A percentile compares a stretch with the other conserved stretches of the same genome.
Evolutionary conservation across 371 early-diverging fungal genomes (phyloP).

Genomic region (Lichtheimia hyalospora): DNA sequence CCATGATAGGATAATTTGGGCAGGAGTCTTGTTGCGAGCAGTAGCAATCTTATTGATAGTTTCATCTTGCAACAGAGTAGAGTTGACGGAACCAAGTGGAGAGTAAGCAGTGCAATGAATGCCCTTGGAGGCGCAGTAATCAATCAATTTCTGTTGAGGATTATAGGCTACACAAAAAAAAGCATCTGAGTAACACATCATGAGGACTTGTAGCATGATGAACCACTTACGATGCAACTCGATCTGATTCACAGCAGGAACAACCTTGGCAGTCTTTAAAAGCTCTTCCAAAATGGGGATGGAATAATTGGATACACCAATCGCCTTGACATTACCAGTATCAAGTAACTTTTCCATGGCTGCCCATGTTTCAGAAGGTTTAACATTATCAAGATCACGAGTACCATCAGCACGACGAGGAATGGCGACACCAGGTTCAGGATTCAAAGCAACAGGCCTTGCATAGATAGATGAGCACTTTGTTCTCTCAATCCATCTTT

Average conservation of each 20-base stretch:
- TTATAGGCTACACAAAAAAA: constrained; percentile 55
- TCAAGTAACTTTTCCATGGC: constrained; percentile 63
- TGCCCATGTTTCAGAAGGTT: constrained; percentile 46
- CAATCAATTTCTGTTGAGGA: constrained; percentile 60
- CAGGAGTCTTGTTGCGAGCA: constrained; percentile 59
- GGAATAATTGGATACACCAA: constrained; percentile 70
- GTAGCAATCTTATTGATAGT: constrained; percentile 62
- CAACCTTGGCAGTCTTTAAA: constrained; percentile 52
- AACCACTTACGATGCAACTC: constrained; percentile 77
- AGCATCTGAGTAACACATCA: no score
- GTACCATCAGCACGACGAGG: constrained; percentile 37
- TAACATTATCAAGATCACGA: constrained; percentile 35
- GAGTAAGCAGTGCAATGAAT: constrained; percentile 71
- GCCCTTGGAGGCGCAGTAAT: constrained; percentile 51
- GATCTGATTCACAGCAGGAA: constrained; percentile 69
- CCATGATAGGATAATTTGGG: constrained; percentile 83
- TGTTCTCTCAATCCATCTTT: background rate
- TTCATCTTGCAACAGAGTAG: constrained; percentile 43
- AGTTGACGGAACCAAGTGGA: constrained; percentile 64
- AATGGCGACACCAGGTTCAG: constrained; percentile 26
- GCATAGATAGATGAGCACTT: background rate
- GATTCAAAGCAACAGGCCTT: constrained; percentile 41
- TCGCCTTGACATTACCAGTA: constrained; percentile 63
- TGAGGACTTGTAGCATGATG: no score
- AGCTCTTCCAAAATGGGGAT: constrained; percentile 52